Evolutionary conservation across 306 rosid species (phyloP), one percentile per base, ranked within the genome.

Genomic region (Medicago ruthenica): DNA sequence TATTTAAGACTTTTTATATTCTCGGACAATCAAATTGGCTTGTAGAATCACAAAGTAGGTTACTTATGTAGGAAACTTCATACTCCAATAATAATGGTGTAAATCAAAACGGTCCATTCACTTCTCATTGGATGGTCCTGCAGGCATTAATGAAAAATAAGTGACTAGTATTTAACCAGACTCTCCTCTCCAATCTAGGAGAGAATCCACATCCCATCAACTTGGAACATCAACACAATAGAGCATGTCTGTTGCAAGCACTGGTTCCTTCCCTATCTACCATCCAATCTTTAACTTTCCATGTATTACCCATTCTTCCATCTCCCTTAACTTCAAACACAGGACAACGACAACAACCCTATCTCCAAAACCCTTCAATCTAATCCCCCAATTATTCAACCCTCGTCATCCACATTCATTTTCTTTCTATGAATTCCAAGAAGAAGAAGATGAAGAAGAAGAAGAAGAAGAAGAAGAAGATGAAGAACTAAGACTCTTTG

Each of bases 401-500:
- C 60, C 66, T 71, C 69, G 84, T 57, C 59, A 71, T 57, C 22
- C 48, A 36, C 58, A 83, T 12, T 75, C 81, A 1, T 75, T 85
- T 16, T 70, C 88, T 17, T 83, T 81, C 41, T 83, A 88, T 11
- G 85, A 53, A 20, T 50, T 79, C 60, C 82, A 84, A 66, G 31
- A 24, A 5, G n/a, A n/a, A n/a, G n/a, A n/a, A n/a, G n/a, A n/a
- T n/a, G 9, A 58, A 22, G 20, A 53, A 6, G 5, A 53, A 1
- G 39, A 81, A 21, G 83, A 84, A 8, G 80, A 17, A 17, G 6
- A 57, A 1, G 22, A 51, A 16, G 4, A 51, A 11, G 51, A 45
- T 70, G 76, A 89, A 17, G 82, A 79, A 3, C 82, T 85, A 78
- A 90, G 92, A 85, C 89, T 93, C 18, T 93, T 85, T 40, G 83